Conservation (phyloP, 1,284 basidiomycete genomes). For the Hymenochaete sp. region DNA sequence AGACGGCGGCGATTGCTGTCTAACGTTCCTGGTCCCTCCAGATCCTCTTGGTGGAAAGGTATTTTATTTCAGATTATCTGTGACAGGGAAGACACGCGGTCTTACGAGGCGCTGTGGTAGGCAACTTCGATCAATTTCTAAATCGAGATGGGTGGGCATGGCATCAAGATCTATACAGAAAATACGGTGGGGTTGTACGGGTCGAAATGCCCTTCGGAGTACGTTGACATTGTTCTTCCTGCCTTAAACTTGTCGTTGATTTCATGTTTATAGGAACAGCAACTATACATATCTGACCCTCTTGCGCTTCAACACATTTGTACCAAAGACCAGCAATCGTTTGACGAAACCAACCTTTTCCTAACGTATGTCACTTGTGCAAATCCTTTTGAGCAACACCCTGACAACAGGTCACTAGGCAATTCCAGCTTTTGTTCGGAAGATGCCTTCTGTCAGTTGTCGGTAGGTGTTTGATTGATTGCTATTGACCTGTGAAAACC, state of each 20-base stretch:
- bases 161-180: slow-evolving; percentile 35
- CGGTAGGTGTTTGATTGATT: too few species aligned
- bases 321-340: slow-evolving; percentile 27
- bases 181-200: slow-evolving; percentile 41
- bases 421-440: too few species aligned
- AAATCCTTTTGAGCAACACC: too few species aligned
- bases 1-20: too few species aligned
- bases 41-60: slow-evolving; percentile 36
- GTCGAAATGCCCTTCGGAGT: slow-evolving; percentile 47
- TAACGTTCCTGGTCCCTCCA: slow-evolving; percentile 27
- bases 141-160: slow-evolving; percentile 36
- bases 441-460: too few species aligned
- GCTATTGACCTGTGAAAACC: too few species aligned
- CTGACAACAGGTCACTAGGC: too few species aligned
- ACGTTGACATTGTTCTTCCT: slow-evolving; percentile 19
- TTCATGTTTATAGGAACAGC: slow-evolving; percentile 2
- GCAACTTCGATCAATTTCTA: slow-evolving; percentile 42
- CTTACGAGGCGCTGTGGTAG: slow-evolving; percentile 23
- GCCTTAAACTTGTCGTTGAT: neutral
- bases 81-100: neutral
- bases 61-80: neutral
- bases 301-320: slow-evolving; percentile 25
- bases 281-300: slow-evolving; percentile 19
- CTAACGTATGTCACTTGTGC: slow-evolving; percentile 20
- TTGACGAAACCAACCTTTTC: slow-evolving; percentile 22